Percentiles rank a stretch among this genome's conserved stretches.
These are phyloP conservation scores for Paraphaeosphaeria minitans DNA, from an alignment of 2,329 filamentous ascomycete species.

Conservation along the genomic window DNA sequence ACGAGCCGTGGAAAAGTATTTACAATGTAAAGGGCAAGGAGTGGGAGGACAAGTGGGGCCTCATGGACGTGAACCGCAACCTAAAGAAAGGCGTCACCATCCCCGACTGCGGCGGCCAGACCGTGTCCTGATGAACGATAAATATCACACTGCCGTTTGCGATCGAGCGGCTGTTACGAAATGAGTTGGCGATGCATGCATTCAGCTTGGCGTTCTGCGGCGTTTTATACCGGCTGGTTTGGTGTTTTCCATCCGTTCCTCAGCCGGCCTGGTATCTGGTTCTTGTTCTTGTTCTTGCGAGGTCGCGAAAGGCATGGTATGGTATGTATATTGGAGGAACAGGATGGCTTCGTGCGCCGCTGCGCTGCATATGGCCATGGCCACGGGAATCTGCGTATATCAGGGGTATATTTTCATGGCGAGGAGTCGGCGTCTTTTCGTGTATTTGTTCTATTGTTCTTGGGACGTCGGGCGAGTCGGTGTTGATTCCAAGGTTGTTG, in stretches of 20 bases:
- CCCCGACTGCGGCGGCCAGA: conserved; percentile 82
- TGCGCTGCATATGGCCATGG: background rate
- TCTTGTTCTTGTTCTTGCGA: background rate
- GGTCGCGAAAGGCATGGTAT: background rate
- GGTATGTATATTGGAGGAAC: background rate
- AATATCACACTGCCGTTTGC: background rate
- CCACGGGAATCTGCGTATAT: background rate
- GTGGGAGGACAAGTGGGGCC: conserved; percentile 96
- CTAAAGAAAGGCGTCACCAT: conserved; percentile 85
- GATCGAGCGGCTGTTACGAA: background rate
- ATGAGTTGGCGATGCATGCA: background rate
- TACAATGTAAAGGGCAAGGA: conserved; percentile 70
- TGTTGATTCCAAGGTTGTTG: too few species aligned
- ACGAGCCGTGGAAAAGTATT: conserved; percentile 89
- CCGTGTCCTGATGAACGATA: conserved; percentile 46
- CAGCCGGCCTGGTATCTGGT: background rate
- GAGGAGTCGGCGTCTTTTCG: background rate
- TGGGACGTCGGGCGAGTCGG: background rate
- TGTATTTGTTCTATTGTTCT: background rate
- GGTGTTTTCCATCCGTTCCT: background rate
- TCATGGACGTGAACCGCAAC: conserved; percentile 84
- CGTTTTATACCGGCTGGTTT: background rate
- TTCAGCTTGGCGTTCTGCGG: background rate
- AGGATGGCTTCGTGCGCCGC: background rate
- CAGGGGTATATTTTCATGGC: background rate